These are phyloP conservation scores for Trichoderma hamatum DNA, from an alignment of 2,329 filamentous ascomycete genomes.

Conservation along the genomic window DNA sequence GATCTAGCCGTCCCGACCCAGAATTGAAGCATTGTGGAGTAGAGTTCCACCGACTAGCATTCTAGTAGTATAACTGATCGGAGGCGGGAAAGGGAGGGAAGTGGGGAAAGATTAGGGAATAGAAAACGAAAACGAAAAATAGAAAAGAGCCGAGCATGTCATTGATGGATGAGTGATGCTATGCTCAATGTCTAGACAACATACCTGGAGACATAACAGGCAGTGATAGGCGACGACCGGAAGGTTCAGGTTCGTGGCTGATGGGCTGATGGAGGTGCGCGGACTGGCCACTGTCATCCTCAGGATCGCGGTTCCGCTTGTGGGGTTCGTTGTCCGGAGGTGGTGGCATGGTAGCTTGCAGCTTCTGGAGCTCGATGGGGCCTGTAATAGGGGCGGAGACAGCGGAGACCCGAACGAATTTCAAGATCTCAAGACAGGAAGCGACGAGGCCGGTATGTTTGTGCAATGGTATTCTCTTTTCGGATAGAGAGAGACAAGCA, in stretches of 20 bases:
- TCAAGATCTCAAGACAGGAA: neutral
- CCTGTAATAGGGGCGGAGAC: neutral
- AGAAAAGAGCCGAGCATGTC: neutral
- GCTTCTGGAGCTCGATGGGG: neutral
- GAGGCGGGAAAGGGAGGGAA: neutral
- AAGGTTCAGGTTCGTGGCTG: neutral
- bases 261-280: neutral
- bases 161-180: neutral
- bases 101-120: neutral
- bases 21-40: neutral
- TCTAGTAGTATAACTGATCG: neutral
- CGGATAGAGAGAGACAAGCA: neutral
- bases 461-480: neutral
- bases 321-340: constrained; percentile 46
- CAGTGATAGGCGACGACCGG: constrained; percentile 46
- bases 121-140: neutral
- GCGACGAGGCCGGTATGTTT: neutral
- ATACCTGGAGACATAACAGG: constrained; percentile 49
- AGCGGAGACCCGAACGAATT: neutral
- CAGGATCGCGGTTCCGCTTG: constrained; percentile 54
- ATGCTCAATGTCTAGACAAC: constrained; percentile 39
- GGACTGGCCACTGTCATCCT: constrained; percentile 43
- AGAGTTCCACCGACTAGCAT: neutral
- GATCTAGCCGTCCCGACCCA: neutral
- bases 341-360: constrained; percentile 44